Evolutionary conservation across 2,329 filamentous ascomycete species (phyloP), one percentile per base, ranked within the genome.

Genomic region (Monilinia aucupariae): DNA sequence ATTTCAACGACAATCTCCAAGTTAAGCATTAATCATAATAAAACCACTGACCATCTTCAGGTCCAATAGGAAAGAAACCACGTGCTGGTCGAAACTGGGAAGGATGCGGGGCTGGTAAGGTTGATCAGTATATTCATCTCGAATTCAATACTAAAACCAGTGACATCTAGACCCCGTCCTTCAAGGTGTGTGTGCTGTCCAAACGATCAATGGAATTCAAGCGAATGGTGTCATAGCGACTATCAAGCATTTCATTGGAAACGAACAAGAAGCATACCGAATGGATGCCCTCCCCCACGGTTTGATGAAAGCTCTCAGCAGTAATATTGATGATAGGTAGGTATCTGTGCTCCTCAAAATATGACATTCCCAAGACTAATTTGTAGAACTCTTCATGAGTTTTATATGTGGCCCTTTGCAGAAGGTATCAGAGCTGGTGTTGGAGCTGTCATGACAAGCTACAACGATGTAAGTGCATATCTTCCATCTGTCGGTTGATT

Each of bases 401-500:
- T 85, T 2, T 85, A 85, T 66, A 72, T 80, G 8, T 85, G 83
- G 83, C 83, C 83, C 1, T 86, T 85, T 73, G 80, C 80, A 39
- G 72, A 76, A 50, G 73, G 72, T 9, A 70, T 96, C 51, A 84
- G 83, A 65, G 90, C 89, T 15, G 91, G 91, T 32, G 90, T 92
- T 6, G 89, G 85, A 1, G 87, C 87, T 9, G 79, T 96, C 60
- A 96, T 96, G 91, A 92, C 90, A 73, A 84, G 85, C 1, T 96
- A 96, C 69, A 88, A 90, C 71, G 85, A 84, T 70, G 75, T 63
- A 41, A 41, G 53, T 41, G n/a, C 25, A 30, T 17, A 8, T 41
- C 22, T 22, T 10, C 17, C 10, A n/a, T 30, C 4, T 30, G 9
- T 48, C 30, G 7, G 10, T 9, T 1, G 32, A 22, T 8, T 27